A percentile compares a stretch with the other conserved stretches of the same genome.
Conservation (phyloP, 2,329 filamentous ascomycete species). For the Ophiostoma sp. region DNA sequence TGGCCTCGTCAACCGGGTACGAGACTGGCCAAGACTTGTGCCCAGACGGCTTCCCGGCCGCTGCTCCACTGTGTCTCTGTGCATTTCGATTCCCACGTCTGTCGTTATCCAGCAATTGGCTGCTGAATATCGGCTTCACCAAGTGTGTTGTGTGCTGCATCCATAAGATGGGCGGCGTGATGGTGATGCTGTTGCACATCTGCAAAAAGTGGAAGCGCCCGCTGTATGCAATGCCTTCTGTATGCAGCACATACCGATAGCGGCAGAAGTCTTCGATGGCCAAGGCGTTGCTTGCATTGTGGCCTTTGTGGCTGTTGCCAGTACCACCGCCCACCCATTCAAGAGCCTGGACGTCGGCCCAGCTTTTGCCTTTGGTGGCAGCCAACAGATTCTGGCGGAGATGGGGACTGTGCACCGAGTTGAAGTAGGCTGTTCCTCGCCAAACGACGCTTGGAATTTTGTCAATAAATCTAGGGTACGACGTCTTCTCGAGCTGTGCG, state of each 20-base stretch:
- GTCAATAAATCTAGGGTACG: background rate
- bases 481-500: background rate
- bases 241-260: slow-evolving; percentile 45
- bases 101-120: background rate
- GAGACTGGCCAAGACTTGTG: slow-evolving; percentile 36
- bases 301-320: slow-evolving; percentile 22
- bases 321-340: slow-evolving; percentile 22
- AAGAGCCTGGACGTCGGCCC: slow-evolving; percentile 47
- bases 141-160: slow-evolving; percentile 44
- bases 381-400: slow-evolving; percentile 40
- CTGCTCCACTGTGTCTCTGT: background rate
- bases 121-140: slow-evolving; percentile 37
- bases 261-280: slow-evolving; percentile 46
- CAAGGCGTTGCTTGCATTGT: slow-evolving; percentile 41
- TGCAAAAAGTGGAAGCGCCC: slow-evolving; percentile 45
- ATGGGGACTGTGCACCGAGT: slow-evolving; percentile 40
- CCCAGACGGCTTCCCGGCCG: background rate
- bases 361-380: slow-evolving; percentile 35
- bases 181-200: slow-evolving; percentile 41
- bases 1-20: slow-evolving; percentile 34
- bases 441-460: slow-evolving; percentile 41
- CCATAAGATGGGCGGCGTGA: slow-evolving; percentile 43
- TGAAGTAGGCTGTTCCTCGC: slow-evolving; percentile 50
- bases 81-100: background rate
- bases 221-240: slow-evolving; percentile 46